Conservation (phyloP, 1,284 basidiomycete species). For the Leccinum pachyderme region DNA sequence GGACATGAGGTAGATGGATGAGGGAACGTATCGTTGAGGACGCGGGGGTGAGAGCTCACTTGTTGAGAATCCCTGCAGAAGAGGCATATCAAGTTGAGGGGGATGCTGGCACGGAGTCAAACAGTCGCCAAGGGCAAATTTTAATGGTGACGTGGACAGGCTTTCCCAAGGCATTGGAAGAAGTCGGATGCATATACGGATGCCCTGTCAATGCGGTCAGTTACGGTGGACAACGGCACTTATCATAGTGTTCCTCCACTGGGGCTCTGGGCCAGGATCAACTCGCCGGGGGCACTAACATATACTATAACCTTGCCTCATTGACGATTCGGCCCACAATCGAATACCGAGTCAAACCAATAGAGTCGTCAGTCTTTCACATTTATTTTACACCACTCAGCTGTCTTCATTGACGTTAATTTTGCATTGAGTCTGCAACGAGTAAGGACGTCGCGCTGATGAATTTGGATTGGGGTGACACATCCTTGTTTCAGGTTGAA, state of each 20-base stretch:
- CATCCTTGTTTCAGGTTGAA: neutral
- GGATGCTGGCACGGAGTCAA: neutral
- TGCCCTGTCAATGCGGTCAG: neutral
- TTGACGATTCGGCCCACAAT: neutral
- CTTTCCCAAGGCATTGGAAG: neutral
- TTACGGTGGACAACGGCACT: neutral
- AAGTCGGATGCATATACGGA: neutral
- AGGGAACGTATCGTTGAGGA: constrained; percentile 6
- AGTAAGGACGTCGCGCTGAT: neutral
- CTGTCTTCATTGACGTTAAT: neutral
- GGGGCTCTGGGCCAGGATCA: neutral
- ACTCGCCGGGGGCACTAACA: neutral
- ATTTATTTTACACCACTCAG: neutral
- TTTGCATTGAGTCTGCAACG: neutral
- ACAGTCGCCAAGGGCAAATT: neutral
- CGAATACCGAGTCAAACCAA: neutral
- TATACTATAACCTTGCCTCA: neutral
- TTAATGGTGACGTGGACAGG: neutral
- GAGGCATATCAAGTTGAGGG: neutral
- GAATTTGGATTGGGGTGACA: neutral
- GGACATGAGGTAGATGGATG: neutral
- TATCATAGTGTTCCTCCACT: neutral
- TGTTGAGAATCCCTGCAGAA: neutral
- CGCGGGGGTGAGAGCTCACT: constrained; percentile 13
- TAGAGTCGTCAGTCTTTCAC: neutral